Evolutionary conservation across 1,139 yeast species (phyloP), one percentile per base, ranked within the genome.

Genomic region (Hanseniaspora gamundiae): DNA sequence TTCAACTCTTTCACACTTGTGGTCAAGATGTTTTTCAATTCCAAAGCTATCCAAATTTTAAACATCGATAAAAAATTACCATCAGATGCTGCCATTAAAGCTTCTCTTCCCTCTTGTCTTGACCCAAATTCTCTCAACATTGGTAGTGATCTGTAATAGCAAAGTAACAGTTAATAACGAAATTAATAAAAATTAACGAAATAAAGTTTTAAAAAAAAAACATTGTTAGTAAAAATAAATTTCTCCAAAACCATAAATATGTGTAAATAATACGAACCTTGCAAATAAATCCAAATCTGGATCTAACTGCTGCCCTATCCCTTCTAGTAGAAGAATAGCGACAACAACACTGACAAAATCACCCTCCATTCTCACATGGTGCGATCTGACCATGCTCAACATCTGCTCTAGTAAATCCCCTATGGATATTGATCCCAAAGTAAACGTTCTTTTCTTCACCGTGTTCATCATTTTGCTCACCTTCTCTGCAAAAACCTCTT

Each of bases 331-430:
- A 43, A 91, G 65, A 31, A 91, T 87, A 1, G 97, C 95, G 35
- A 91, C 87, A 16, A 91, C 83, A 24, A 93, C 95, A 22, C 95
- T 86, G 40, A 91, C 80, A 57, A 91, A 91, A 60, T 91, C 98
- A 7, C 95, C 94, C 57, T 91, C 99, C 95, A 93, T 84, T 58
- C 96, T 73, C 19, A 91, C 98, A 61, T 93, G 99, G 60, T 91
- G 98, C 16, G 70, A 69, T 47, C 97, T 71, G 16, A 93, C 97
- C 96, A 91, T 87, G 1, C 79, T 69, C 48, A 91, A 70, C 68
- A 91, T 91, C 57, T 79, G 83, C 52, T 87, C 93, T 47, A 91
- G 68, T 48, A 93, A 69, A 58, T 88, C 97, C 3, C 97, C 97
- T 49, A 91, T 83, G 41, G 93, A 82, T 20, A 93, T 82, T 44